A percentile compares a stretch with the other conserved stretches of the same genome.
These are phyloP conservation scores for Metschnikowia shivogae DNA, from an alignment of 805 yeast species.

Conservation along the genomic window DNA sequence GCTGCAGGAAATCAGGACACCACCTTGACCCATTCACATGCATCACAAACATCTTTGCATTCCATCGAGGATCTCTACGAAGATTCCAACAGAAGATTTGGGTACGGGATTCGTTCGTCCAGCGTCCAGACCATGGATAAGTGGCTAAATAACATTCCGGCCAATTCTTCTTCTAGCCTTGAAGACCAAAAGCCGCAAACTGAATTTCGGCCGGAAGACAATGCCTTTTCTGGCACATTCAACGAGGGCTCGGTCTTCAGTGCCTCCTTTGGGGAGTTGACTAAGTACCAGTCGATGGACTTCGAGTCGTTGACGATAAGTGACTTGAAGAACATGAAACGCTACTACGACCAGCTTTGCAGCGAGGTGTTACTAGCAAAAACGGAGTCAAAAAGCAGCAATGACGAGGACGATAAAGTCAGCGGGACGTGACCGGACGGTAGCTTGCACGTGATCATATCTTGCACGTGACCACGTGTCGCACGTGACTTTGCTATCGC, in stretches of 20 bases:
- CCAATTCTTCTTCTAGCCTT: slow-evolving; percentile 3
- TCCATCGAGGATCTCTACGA: slow-evolving; percentile 26
- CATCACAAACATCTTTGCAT: slow-evolving; percentile 31
- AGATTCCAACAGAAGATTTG: slow-evolving; percentile 20
- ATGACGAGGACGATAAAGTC: slow-evolving; percentile 9
- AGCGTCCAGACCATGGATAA: slow-evolving; percentile 42
- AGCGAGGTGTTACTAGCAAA: slow-evolving; percentile 13
- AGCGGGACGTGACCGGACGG: not conserved
- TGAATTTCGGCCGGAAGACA: slow-evolving; percentile 6
- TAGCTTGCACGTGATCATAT: not conserved
- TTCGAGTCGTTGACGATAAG: slow-evolving; percentile 34
- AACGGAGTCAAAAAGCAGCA: slow-evolving; percentile 15
- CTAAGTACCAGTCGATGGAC: slow-evolving; percentile 30
- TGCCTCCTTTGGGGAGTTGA: slow-evolving; percentile 23
- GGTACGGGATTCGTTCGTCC: slow-evolving; percentile 32
- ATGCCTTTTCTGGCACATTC: slow-evolving; percentile 10
- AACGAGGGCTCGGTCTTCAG: slow-evolving; percentile 23
- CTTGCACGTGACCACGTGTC: not conserved
- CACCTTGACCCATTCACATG: slow-evolving; percentile 4
- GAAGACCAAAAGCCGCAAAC: slow-evolving; percentile 3
- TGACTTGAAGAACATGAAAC: slow-evolving; percentile 32
- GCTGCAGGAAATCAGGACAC: slow-evolving; percentile 4
- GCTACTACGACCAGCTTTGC: slow-evolving; percentile 38
- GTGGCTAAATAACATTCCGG: slow-evolving; percentile 36
- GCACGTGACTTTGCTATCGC: not conserved